phyloP scores from a whole-genome alignment of 805 yeast species.

The Sugiyamaella valdiviana region DNA sequence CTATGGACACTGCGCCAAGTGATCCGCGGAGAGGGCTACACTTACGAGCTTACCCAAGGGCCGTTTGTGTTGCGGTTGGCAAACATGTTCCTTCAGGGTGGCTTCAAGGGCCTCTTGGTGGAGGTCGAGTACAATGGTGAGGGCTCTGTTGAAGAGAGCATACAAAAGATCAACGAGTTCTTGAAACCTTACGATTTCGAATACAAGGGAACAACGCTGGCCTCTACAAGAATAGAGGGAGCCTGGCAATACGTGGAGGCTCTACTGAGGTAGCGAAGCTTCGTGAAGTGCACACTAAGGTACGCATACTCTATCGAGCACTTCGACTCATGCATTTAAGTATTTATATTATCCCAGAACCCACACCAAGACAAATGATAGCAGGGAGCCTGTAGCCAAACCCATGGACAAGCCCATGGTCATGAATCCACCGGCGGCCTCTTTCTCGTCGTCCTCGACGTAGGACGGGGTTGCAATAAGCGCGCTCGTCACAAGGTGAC shows the following conservation, averaged over 20 bases:
- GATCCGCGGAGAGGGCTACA: slow-evolving; percentile 67
- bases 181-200: slow-evolving; percentile 13
- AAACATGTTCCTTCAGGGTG: slow-evolving; percentile 68
- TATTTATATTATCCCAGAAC: not conserved
- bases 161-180: slow-evolving; percentile 14
- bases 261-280: slow-evolving; percentile 10
- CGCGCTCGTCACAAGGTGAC: slow-evolving; percentile 73
- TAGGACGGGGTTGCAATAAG: slow-evolving; percentile 68
- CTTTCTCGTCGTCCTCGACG: slow-evolving; percentile 61
- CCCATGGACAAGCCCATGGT: slow-evolving; percentile 74
- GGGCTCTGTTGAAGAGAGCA: slow-evolving; percentile 17
- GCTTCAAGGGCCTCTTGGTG: slow-evolving; percentile 61
- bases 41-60: slow-evolving; percentile 48
- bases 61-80: slow-evolving; percentile 54
- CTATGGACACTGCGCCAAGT: slow-evolving; percentile 66
- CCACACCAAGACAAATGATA: slow-evolving; percentile 61
- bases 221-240: slow-evolving; percentile 7
- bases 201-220: slow-evolving; percentile 11
- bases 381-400: slow-evolving; percentile 67
- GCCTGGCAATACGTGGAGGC: slow-evolving; percentile 21
- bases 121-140: slow-evolving; percentile 43
- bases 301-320: too few relatives aligned
- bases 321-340: not conserved
- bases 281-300: too few relatives aligned
- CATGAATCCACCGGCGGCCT: slow-evolving; percentile 93